Evolutionary conservation across 1,284 basidiomycete genomes (phyloP), one percentile per base, ranked within the genome.

Genomic region (Peniophora sp.): DNA sequence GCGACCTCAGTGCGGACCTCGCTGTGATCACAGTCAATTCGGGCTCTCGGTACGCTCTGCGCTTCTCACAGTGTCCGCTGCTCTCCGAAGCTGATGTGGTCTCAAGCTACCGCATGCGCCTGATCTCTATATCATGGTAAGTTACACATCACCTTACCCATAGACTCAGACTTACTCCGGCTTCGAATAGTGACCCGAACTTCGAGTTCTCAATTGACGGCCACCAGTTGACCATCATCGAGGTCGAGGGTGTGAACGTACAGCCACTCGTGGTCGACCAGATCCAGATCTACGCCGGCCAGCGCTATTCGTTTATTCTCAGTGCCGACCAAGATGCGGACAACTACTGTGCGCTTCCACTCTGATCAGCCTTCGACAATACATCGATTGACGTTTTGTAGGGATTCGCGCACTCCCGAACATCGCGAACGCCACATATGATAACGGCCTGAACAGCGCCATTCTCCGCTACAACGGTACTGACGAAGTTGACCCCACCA

Each of bases 341-440:
- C 45, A 73, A 72, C 59, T 72, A 73, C 56, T 72, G 71, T 67
- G 63, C 69, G 53, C 63, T 65, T 41, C 63, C 68, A 20, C 10
- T 44, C 8, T n/a, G 19, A n/a, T n/a, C 5, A 20, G 6, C 5
- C 6, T 41, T 5, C n/a, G 38, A n/a, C 38, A 16, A n/a, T 41
- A 20, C 38, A 58, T 58, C 49, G 54, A 62, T 48, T 5, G 27
- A 5, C 27, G 6, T 32, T 12, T 32, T n/a, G n/a, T n/a, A 41
- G 39, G 39, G 39, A 22, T 41, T n/a, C 39, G 39, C 39, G 39
- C 39, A 17, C 20, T 41, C n/a, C 39, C 39, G n/a, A 41, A 41
- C 20, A 22, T 2, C 39, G 20, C 8, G 9, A 41, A 41, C 39
- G 16, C 39, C 9, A 32, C 53, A 58, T 8, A 53, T 41, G 41